These are phyloP conservation scores for Fraxinus ornus DNA, from an alignment of 305 asterid species.

Conservation along the genomic window DNA sequence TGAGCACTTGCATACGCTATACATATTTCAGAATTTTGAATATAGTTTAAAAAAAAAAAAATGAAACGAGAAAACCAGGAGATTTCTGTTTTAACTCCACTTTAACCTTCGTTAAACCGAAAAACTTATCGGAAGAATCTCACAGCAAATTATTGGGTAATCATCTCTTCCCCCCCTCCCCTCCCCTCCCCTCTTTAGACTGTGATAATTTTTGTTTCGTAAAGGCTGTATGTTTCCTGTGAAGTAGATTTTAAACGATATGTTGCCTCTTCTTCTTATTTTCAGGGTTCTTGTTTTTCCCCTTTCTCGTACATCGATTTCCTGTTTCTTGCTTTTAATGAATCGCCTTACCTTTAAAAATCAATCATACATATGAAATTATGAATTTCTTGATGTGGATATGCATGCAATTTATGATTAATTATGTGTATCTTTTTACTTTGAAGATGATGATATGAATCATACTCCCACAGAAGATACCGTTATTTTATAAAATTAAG, in stretches of 20 bases:
- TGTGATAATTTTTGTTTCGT: neutral
- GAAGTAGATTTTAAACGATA: neutral
- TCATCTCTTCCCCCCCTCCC: neutral
- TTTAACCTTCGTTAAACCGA: neutral
- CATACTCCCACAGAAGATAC: neutral
- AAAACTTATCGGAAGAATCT: neutral
- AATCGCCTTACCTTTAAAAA: neutral
- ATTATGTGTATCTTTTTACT: neutral
- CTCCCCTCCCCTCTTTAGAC: neutral
- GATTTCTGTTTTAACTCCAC: constrained; percentile 14
- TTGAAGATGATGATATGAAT: neutral
- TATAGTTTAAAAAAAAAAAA: too few relatives aligned
- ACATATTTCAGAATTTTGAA: too few relatives aligned
- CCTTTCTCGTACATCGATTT: constrained; percentile 2
- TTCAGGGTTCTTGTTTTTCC: neutral
- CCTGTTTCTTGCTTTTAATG: constrained; percentile 2
- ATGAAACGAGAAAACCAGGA: neutral
- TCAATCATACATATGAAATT: neutral
- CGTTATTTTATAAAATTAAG: too few relatives aligned
- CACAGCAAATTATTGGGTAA: constrained; percentile 20
- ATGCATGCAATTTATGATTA: neutral
- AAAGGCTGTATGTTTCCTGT: neutral
- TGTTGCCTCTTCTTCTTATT: neutral
- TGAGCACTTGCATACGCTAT: too few relatives aligned
- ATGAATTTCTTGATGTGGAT: neutral